Percentiles rank a stretch among this genome's conserved stretches.
These are phyloP conservation scores for Stromatinia cepivora DNA, from an alignment of 2,329 filamentous ascomycete species.

Conservation along the genomic window DNA sequence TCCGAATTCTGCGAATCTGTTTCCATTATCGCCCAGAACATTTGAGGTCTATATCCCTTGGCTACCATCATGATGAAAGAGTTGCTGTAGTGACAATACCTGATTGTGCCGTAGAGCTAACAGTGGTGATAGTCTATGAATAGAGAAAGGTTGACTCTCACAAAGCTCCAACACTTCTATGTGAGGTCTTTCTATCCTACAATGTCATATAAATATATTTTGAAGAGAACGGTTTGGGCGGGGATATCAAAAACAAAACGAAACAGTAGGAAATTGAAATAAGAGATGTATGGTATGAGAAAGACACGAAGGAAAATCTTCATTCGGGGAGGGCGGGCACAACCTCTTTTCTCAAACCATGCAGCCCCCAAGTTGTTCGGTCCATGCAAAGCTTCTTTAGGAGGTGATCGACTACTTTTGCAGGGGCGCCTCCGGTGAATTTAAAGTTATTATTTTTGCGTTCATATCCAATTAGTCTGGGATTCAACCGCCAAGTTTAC, in stretches of 20 bases:
- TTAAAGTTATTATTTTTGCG: slow-evolving; percentile 6
- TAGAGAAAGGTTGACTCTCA: slow-evolving; percentile 1
- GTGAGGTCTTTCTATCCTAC: not conserved
- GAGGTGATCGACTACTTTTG: slow-evolving; percentile 8
- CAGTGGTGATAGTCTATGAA: not conserved
- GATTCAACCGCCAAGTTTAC: not conserved
- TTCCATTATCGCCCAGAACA: slow-evolving; percentile 17
- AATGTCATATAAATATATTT: not conserved
- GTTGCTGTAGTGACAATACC: slow-evolving; percentile 8
- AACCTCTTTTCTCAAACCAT: not conserved
- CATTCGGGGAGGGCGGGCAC: not conserved
- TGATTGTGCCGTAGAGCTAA: slow-evolving; percentile 11
- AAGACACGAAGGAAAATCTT: not conserved
- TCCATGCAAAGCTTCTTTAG: not conserved
- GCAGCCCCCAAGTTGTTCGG: not conserved
- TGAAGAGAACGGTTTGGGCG: not conserved
- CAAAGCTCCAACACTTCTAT: slow-evolving; percentile 3
- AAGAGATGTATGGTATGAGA: not conserved
- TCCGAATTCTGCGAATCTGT: slow-evolving; percentile 25
- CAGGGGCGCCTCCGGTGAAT: not conserved
- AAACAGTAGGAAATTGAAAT: not conserved
- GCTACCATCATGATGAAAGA: slow-evolving; percentile 4
- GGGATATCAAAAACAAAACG: not conserved
- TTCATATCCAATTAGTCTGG: slow-evolving; percentile 2
- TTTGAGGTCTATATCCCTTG: slow-evolving; percentile 12